These are phyloP conservation scores for Spatholobus suberectus DNA, from an alignment of 306 rosid species.

Conservation along the genomic window DNA sequence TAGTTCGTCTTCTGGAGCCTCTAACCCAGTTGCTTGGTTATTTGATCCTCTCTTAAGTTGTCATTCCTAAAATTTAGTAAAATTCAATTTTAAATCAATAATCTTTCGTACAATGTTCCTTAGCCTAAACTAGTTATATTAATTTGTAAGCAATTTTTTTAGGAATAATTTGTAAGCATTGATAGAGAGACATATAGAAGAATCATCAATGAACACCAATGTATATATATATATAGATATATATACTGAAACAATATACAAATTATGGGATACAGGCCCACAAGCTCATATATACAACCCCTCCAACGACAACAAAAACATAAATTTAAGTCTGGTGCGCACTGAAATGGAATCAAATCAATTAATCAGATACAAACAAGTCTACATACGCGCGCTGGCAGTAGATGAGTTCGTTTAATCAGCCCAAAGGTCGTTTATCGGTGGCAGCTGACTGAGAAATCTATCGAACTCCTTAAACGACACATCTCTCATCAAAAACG, in stretches of 20 bases:
- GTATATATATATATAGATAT: neutral
- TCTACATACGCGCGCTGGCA: neutral
- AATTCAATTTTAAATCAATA: neutral
- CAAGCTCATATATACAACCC: conserved; percentile 22
- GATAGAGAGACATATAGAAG: neutral
- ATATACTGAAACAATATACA: neutral
- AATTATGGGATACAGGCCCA: neutral
- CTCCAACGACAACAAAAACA: neutral
- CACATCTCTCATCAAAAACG: conserved; percentile 53
- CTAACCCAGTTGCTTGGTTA: neutral
- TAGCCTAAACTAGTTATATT: neutral
- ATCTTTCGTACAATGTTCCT: neutral
- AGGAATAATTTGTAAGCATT: neutral
- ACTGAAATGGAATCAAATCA: neutral
- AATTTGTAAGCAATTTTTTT: neutral
- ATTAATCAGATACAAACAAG: neutral
- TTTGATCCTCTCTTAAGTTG: neutral
- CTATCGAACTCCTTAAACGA: conserved; percentile 74
- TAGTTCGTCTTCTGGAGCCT: neutral
- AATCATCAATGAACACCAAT: neutral
- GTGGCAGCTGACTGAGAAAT: conserved; percentile 65
- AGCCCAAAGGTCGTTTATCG: conserved; percentile 50
- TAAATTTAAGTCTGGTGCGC: neutral
- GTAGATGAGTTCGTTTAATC: conserved; percentile 4
- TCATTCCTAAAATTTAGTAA: neutral